A percentile compares a stretch with the other conserved stretches of the same genome.
phyloP scores from a whole-genome alignment of 1,139 yeast genomes.

The Magnusiomyces paraingens region DNA sequence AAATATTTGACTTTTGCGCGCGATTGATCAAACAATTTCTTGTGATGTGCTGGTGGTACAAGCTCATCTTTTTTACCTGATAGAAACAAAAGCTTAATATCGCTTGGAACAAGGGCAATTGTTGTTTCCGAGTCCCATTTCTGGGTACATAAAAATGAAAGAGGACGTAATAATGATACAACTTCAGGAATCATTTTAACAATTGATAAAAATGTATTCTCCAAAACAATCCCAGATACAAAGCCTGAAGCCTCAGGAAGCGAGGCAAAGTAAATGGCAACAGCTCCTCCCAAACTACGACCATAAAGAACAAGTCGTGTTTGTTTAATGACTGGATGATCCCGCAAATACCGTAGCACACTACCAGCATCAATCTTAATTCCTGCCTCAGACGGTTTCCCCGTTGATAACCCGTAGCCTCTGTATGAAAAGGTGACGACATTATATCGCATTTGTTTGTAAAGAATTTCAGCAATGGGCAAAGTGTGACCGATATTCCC shows the following conservation, averaged over 20 bases:
- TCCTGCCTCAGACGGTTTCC: constrained; percentile 70
- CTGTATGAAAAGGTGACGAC: constrained; percentile 84
- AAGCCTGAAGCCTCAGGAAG: constrained; percentile 34
- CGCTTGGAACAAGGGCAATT: constrained; percentile 45
- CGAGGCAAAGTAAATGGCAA: constrained; percentile 75
- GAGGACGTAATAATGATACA: constrained; percentile 28
- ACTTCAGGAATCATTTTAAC: constrained; percentile 63
- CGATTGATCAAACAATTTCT: constrained; percentile 42
- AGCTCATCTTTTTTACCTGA: constrained; percentile 80
- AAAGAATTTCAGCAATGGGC: constrained; percentile 73
- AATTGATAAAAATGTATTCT: constrained; percentile 78
- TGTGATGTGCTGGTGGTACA: constrained; percentile 86
- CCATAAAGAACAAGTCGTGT: constrained; percentile 71
- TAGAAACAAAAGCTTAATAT: constrained; percentile 62
- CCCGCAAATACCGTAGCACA: constrained; percentile 51
- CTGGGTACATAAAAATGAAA: constrained; percentile 65
- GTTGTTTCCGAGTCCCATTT: constrained; percentile 73
- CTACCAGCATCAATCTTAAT: constrained; percentile 77
- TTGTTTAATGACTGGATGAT: constrained; percentile 46
- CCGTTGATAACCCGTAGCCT: constrained; percentile 87
- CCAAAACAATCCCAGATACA: constrained; percentile 63
- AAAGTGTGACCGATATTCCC: constrained; percentile 93
- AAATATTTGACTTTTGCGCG: constrained; percentile 31
- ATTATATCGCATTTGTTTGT: constrained; percentile 59
- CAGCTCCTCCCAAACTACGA: constrained; percentile 92